Evolutionary conservation across 805 yeast species (phyloP), one percentile per base, ranked within the genome.

Genomic region (Myxozyma neglecta): DNA sequence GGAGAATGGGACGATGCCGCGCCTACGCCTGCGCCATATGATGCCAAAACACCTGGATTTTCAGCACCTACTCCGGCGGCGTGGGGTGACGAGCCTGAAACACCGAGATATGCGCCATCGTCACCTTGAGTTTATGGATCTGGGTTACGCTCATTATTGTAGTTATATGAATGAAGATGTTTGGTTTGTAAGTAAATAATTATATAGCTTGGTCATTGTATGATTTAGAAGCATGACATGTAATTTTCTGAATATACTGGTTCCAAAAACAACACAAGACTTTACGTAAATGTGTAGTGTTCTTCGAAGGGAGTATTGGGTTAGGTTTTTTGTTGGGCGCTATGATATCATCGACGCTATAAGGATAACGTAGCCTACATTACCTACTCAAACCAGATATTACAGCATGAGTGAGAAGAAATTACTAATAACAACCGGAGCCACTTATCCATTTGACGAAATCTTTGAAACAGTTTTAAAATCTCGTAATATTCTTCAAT

Each of bases 341-440:
- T 5, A 24, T 24, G 29, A 24, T 24, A 24, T 24, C 29, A 24
- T 24, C 29, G 29, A 5, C 29, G 2, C 29, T 3, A 5, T 24
- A 5, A 24, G 5, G 29, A 24, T 24, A 24, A 24, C 29, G 29
- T 24, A 24, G 29, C 29, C 29, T 24, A 24, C 29, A 24, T n/a
- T 3, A 24, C 29, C 4, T 24, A 24, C 29, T 24, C 29, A 24
- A 24, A 24, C 4, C 29, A 24, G 24, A 3, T 43, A 10, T 20
- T 3, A 18, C 24, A 18, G 42, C 42, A 51, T 51, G 55, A 51
- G 37, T 20, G 13, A 14, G n/a, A 45, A 34, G n/a, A 42, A 14
- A 20, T 40, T 70, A 18, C 68, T 92, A 39, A 86, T 92, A 5
- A 87, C 96, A 0, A 88, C 96, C 3, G 98, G 98, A 0, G 97